A percentile compares a stretch with the other conserved stretches of the same genome.
Evolutionary conservation across 2,329 filamentous ascomycete genomes (phyloP).

Genomic region (Lasiodiplodia citricola): DNA sequence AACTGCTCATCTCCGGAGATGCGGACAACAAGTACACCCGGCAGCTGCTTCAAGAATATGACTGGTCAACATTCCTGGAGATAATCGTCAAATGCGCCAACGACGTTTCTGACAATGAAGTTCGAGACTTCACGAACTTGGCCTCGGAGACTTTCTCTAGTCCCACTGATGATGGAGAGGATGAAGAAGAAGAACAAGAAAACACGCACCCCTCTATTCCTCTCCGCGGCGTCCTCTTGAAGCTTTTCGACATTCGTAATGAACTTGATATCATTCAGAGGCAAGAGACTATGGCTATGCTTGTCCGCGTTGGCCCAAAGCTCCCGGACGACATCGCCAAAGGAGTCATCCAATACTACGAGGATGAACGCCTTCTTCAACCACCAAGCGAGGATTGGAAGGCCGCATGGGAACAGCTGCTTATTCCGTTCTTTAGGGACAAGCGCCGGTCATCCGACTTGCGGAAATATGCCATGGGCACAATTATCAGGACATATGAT

Average conservation of each 20-base stretch:
- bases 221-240: constrained; percentile 33
- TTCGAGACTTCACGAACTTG: constrained; percentile 16
- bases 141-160: constrained; percentile 34
- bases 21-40: constrained; percentile 21
- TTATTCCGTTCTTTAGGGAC: constrained; percentile 42
- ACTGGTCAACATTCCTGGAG: constrained; percentile 20
- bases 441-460: constrained; percentile 53
- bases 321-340: constrained; percentile 69
- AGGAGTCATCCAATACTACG: constrained; percentile 70
- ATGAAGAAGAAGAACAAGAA: constrained; percentile 25
- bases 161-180: constrained; percentile 23
- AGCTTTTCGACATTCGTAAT: constrained; percentile 38
- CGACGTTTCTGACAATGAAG: constrained; percentile 19
- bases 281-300: constrained; percentile 70
- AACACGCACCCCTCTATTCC: constrained; percentile 22
- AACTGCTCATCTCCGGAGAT: constrained; percentile 11
- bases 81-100: constrained; percentile 25
- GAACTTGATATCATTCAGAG: constrained; percentile 64
- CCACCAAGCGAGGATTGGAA: constrained; percentile 74
- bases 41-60: constrained; percentile 21
- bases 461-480: constrained; percentile 66
- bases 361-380: constrained; percentile 72
- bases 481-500: constrained; percentile 58
- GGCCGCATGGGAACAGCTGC: constrained; percentile 64
- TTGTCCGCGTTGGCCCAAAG: constrained; percentile 65